Percentiles rank a stretch among this genome's conserved stretches.
Evolutionary conservation across 306 rosid genomes (phyloP).

Genomic region (barrel medic (Medicago truncatula)): MtrunA17r5.0-ANR NC_053048.1:47710001-47710500

Average conservation of each 20-base stretch:
- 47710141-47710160: constrained; percentile 62
- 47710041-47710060: constrained; percentile 34
- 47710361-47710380: no score
- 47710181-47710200: constrained; percentile 54
- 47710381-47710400: no score
- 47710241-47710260: constrained; percentile 63
- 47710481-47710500: no score
- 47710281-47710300: no score
- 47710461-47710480: no score
- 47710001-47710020: constrained; percentile 53
- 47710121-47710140: constrained; percentile 68
- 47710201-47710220: constrained; percentile 60
- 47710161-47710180: constrained; percentile 56
- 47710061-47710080: constrained; percentile 48
- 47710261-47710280: constrained; percentile 59
- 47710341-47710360: no score
- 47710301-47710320: no score
- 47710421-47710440: no score
- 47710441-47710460: no score
- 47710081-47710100: constrained; percentile 46
- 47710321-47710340: no score
- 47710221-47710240: constrained; percentile 58
- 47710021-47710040: constrained; percentile 55
- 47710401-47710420: no score
- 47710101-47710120: constrained; percentile 53